phyloP scores from a whole-genome alignment of 345 rosid species.

The Physaria fendleri region DNA sequence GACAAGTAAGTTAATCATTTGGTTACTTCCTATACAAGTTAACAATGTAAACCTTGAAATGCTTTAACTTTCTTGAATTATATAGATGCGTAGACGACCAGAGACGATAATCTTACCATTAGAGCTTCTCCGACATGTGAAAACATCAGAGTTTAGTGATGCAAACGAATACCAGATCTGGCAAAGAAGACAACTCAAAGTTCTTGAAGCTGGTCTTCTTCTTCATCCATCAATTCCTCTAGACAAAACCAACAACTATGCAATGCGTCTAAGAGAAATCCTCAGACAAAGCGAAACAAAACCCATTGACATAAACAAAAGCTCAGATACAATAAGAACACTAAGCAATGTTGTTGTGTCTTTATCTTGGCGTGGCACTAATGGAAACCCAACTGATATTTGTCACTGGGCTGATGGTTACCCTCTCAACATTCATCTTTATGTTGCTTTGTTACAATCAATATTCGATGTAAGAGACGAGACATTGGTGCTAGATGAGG shows the following conservation, averaged over 20 bases:
- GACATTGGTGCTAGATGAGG: conserved; percentile 77
- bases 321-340: conserved; percentile 62
- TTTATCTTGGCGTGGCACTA: conserved; percentile 60
- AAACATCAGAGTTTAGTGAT: conserved; percentile 70
- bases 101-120: conserved; percentile 87
- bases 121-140: conserved; percentile 82
- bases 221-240: conserved; percentile 59
- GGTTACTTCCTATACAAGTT: conserved; percentile 5
- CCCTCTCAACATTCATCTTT: conserved; percentile 73
- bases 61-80: neutral
- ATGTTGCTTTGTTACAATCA: conserved; percentile 54
- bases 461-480: conserved; percentile 74
- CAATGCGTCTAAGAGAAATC: conserved; percentile 52
- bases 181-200: conserved; percentile 79
- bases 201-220: conserved; percentile 72
- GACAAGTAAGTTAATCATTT: conserved; percentile 55
- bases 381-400: conserved; percentile 55
- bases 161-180: conserved; percentile 63
- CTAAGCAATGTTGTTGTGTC: conserved; percentile 65
- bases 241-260: conserved; percentile 54
- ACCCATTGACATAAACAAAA: conserved; percentile 56
- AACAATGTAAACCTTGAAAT: neutral
- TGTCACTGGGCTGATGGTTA: conserved; percentile 97
- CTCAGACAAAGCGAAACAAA: conserved; percentile 42
- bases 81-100: conserved; percentile 66